Evolutionary conservation across 2,329 filamentous ascomycete genomes (phyloP).

Genomic region (Pseudogymnoascus sp.): DNA sequence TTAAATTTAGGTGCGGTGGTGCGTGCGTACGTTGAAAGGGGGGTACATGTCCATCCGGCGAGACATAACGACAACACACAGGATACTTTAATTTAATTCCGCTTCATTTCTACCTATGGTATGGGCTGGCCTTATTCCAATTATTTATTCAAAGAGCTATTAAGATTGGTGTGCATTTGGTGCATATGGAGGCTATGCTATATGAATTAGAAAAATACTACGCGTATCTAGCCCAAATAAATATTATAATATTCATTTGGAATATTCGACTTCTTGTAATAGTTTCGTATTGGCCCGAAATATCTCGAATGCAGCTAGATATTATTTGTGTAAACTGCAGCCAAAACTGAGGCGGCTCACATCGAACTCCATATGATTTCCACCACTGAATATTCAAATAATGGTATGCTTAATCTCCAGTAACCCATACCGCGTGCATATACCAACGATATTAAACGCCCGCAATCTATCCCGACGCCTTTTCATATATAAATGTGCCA

Average conservation of each 20-base stretch:
- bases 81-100: not conserved
- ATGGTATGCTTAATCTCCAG: not conserved
- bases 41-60: not conserved
- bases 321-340: not conserved
- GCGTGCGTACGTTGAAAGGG: not conserved
- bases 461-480: conserved; percentile 1
- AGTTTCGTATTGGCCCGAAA: not conserved
- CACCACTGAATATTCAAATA: not conserved
- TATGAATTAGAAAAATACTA: not conserved
- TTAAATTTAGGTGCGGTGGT: not conserved
- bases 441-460: not conserved
- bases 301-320: not conserved
- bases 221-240: not conserved
- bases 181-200: not conserved
- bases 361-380: not conserved
- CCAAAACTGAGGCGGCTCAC: not conserved
- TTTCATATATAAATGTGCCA: not conserved
- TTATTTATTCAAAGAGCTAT: not conserved
- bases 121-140: not conserved
- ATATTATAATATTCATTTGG: not conserved
- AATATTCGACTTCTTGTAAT: not conserved
- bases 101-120: not conserved
- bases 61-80: not conserved
- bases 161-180: not conserved
- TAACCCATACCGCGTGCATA: not conserved